Conservation (phyloP, 768 basidiomycete species). For the Phlegmacium glaucopus region DNA sequence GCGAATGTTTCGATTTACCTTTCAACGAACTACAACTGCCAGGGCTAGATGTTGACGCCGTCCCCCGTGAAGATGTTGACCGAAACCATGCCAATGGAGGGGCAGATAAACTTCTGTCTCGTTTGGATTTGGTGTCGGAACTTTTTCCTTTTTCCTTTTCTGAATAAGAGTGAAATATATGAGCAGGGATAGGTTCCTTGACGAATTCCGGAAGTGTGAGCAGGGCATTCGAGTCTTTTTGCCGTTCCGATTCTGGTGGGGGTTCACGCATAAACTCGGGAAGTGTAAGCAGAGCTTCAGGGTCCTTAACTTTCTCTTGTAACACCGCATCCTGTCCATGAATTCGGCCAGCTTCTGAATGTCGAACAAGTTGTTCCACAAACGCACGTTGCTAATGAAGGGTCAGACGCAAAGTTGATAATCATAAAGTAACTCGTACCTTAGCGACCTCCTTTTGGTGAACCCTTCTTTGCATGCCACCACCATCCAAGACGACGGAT, state of each 20-base stretch:
- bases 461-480: constrained; percentile 50
- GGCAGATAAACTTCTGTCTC: constrained; percentile 55
- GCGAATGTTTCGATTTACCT: constrained; percentile 14
- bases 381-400: constrained; percentile 64
- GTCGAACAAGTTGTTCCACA: constrained; percentile 67
- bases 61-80: constrained; percentile 26
- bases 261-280: constrained; percentile 64
- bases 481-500: constrained; percentile 62
- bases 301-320: constrained; percentile 41
- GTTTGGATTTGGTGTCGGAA: constrained; percentile 25
- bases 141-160: constrained; percentile 3
- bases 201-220: constrained; percentile 61
- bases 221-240: constrained; percentile 42
- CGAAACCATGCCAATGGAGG: constrained; percentile 58
- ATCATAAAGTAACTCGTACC: constrained; percentile 35
- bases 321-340: constrained; percentile 77
- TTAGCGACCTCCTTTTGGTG: constrained; percentile 59
- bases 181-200: constrained; percentile 40
- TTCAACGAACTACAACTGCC: constrained; percentile 15
- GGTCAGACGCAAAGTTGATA: background rate
- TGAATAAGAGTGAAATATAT: constrained; percentile 15
- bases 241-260: constrained; percentile 28
- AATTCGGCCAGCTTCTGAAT: constrained; percentile 71
- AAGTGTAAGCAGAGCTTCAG: constrained; percentile 49
- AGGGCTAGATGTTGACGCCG: constrained; percentile 12